phyloP scores from a whole-genome alignment of 805 yeast genomes.

The Kregervanrija delftensis region DNA sequence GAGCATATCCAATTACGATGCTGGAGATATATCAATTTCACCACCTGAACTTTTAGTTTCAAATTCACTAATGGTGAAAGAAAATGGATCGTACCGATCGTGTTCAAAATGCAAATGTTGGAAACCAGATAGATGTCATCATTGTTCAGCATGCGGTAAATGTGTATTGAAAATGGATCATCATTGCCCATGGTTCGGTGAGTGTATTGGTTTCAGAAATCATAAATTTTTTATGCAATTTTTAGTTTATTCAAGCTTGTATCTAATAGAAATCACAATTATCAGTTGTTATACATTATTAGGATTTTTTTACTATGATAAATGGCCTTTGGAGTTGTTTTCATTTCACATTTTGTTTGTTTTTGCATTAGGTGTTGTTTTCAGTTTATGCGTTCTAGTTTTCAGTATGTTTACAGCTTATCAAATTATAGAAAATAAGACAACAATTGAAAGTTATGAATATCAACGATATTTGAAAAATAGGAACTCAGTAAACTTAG shows the following conservation, averaged over 20 bases:
- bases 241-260: conserved; percentile 45
- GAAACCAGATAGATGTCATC: conserved; percentile 58
- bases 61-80: conserved; percentile 38
- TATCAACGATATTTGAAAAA: conserved; percentile 39
- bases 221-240: conserved; percentile 78
- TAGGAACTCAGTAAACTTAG: conserved; percentile 35
- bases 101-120: conserved; percentile 47
- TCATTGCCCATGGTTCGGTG: conserved; percentile 86
- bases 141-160: conserved; percentile 41
- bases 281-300: conserved; percentile 38
- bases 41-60: conserved; percentile 38
- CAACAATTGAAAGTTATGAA: conserved; percentile 78
- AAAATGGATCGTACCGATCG: conserved; percentile 59
- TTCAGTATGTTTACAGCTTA: conserved; percentile 55
- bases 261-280: conserved; percentile 35
- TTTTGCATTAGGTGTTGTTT: conserved; percentile 43
- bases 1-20: conserved; percentile 11
- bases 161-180: conserved; percentile 53
- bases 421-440: conserved; percentile 55
- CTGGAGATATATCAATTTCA: conserved; percentile 10
- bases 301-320: conserved; percentile 36
- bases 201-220: conserved; percentile 78
- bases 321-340: conserved; percentile 29
- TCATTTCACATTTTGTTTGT: conserved; percentile 57
- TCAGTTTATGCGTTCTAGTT: conserved; percentile 48